Evolutionary conservation across 176 grass and related monocot genomes (phyloP), one percentile per base, ranked within the genome.

Genomic region (Oryza longistaminata): DNA sequence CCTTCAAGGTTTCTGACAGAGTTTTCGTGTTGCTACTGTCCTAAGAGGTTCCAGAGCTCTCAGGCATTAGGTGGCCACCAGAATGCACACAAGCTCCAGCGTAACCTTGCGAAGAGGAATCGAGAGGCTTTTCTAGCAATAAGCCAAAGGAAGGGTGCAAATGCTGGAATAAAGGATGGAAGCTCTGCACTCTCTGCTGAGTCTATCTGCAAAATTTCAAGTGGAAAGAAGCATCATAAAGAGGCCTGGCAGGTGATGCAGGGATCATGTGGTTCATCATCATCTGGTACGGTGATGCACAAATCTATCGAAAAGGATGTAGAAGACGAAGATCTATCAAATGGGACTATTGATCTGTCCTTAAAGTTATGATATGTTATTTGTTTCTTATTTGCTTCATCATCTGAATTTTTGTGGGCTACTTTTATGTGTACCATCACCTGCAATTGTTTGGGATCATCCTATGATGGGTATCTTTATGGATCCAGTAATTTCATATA

Each of bases 1-100:
- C 61, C 17, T 55, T 31, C 82, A 29, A 83, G 21, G 16, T 22
- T 81, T 50, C 44, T 3, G 7, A 58, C 34, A 42, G 49, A 1
- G 14, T 75, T 88, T 52, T 85, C 8, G 11, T 80, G 69, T 49
- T 68, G 70, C 25, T 85, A 69, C 61, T 85, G 81, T 43, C 62
- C 44, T 73, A 84, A 68, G 70, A 79, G 83, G 74, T 79, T 80
- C 61, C 15, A n/a, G 37, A 69, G 46, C 77, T 79, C 69, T 44
- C 76, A 85, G 62, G 76, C 69, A 21, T 78, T 85, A 55, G 60
- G 69, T 58, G 26, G 70, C 69, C 87, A 85, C 87, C 82, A 85
- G 75, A 80, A 75, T 74, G 61, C 69, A 0, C 76, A 89, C 61
- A 89, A 75, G 61, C 46, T 88, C 22, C 60, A 80, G 46, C 29